These are phyloP conservation scores for Lodderomyces parapsilosis DNA, from an alignment of 1,139 yeast genomes.

Conservation along the genomic window DNA sequence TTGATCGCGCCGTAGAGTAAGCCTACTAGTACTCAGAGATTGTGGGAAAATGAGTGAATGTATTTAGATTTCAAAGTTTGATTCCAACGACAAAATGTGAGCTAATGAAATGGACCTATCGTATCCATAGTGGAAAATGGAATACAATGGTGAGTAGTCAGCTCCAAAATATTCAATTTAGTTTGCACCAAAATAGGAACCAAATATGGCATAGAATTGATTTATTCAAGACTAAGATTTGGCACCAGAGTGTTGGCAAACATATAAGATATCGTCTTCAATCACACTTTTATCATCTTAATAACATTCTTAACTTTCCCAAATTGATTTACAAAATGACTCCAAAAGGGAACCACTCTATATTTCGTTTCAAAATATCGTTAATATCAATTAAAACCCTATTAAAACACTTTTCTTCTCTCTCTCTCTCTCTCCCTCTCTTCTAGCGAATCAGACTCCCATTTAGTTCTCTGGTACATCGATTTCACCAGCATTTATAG, in stretches of 20 bases:
- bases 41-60: background rate
- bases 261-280: conserved; percentile 23
- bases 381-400: conserved; percentile 18
- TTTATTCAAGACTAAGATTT: conserved; percentile 30
- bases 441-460: background rate
- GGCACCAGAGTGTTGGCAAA: conserved; percentile 98
- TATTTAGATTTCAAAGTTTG: background rate
- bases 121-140: conserved; percentile 34
- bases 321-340: conserved; percentile 3
- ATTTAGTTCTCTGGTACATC: conserved; percentile 88
- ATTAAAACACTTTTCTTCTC: conserved; percentile 18
- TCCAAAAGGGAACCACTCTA: background rate
- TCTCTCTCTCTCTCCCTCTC: background rate
- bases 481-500: conserved; percentile 96
- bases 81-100: conserved; percentile 19
- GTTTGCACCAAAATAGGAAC: conserved; percentile 98
- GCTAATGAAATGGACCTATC: conserved; percentile 69
- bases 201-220: conserved; percentile 49
- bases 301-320: background rate
- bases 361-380: conserved; percentile 9
- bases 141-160: conserved; percentile 71
- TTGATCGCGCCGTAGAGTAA: background rate
- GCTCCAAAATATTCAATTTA: conserved; percentile 54
- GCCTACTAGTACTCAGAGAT: background rate
- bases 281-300: background rate